A percentile compares a stretch with the other conserved stretches of the same genome.
Conservation (phyloP, 2,329 filamentous ascomycete species). For the Zopfia rhizophila region DNA sequence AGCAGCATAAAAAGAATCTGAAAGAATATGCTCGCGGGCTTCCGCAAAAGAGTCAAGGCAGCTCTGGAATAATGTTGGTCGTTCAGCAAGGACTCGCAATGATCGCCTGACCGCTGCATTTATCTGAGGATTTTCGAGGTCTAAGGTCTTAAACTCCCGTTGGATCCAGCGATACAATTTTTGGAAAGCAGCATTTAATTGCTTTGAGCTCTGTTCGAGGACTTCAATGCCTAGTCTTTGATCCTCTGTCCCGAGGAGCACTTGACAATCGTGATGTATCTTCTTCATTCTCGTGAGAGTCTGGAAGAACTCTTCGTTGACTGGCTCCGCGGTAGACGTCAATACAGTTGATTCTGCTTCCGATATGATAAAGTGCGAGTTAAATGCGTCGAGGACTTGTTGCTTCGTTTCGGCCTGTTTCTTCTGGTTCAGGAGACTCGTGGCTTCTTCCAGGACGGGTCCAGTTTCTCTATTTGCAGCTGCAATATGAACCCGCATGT, state of each 20-base stretch:
- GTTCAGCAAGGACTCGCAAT: conserved; percentile 85
- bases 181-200: conserved; percentile 89
- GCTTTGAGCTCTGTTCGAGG: conserved; percentile 88
- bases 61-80: conserved; percentile 89
- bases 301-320: conserved; percentile 86
- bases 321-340: conserved; percentile 81
- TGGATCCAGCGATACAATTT: conserved; percentile 97
- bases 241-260: conserved; percentile 88
- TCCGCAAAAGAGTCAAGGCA: conserved; percentile 95
- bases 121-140: conserved; percentile 94
- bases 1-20: conserved; percentile 88
- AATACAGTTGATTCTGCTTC: conserved; percentile 81
- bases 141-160: conserved; percentile 88
- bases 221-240: conserved; percentile 89
- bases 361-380: conserved; percentile 82
- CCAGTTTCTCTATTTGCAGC: conserved; percentile 79
- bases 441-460: conserved; percentile 80
- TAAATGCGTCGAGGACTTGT: conserved; percentile 79
- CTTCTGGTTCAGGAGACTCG: conserved; percentile 76
- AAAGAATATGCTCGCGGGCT: conserved; percentile 84
- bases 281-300: conserved; percentile 82
- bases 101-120: conserved; percentile 84
- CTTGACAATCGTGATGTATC: conserved; percentile 87
- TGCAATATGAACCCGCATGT: conserved; percentile 81
- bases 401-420: conserved; percentile 82